phyloP scores from a whole-genome alignment of 306 rosid genomes.

The Chamaecrista fasciculata region DNA sequence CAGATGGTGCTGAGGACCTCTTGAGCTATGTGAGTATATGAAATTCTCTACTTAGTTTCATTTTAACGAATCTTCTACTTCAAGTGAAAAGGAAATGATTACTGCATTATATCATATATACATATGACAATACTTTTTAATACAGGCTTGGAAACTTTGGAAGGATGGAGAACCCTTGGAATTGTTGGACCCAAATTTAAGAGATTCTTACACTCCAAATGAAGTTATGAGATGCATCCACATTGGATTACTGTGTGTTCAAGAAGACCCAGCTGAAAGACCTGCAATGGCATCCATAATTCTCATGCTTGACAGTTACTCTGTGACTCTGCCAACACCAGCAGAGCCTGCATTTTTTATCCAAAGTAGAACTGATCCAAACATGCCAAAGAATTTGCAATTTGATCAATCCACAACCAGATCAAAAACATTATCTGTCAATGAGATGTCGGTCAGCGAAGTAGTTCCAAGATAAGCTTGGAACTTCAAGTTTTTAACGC shows the following conservation, averaged over 20 bases:
- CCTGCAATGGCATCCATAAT: constrained; percentile 41
- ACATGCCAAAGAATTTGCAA: background rate
- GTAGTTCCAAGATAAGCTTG: constrained; percentile 28
- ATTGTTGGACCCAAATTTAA: constrained; percentile 31
- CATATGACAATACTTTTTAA: background rate
- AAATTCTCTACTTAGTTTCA: background rate
- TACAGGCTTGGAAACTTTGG: constrained; percentile 45
- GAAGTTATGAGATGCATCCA: constrained; percentile 43
- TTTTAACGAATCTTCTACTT: background rate
- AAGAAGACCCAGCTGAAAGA: constrained; percentile 36
- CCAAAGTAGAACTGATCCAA: constrained; percentile 17
- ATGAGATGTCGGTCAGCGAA: constrained; percentile 25
- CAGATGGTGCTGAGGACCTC: constrained; percentile 20
- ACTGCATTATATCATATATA: background rate
- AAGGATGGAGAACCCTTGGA: constrained; percentile 34
- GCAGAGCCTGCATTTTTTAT: constrained; percentile 26
- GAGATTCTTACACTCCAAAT: constrained; percentile 20
- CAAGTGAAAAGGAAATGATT: background rate
- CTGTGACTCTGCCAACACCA: constrained; percentile 31
- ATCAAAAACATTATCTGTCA: constrained; percentile 9
- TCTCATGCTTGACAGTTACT: constrained; percentile 32
- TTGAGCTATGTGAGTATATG: constrained; percentile 36
- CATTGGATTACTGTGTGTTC: constrained; percentile 39
- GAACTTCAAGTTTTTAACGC: background rate
- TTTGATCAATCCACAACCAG: constrained; percentile 16